Evolutionary conservation across 805 yeast species (phyloP).

Genomic region (Yarrowia alimentaria): DNA sequence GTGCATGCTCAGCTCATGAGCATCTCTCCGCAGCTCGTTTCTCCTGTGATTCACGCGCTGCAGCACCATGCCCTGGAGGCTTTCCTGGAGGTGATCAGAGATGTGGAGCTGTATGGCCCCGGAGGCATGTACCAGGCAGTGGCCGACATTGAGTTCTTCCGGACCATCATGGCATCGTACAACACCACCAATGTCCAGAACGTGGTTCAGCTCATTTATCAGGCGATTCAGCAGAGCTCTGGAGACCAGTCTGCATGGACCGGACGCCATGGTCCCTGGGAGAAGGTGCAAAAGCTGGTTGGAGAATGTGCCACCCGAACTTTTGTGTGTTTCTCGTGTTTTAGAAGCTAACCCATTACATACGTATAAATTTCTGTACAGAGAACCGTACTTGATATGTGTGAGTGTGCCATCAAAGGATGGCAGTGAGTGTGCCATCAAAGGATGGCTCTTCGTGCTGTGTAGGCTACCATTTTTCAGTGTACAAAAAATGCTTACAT

Average conservation of each 20-base stretch:
- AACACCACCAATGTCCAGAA: constrained; percentile 34
- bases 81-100: constrained; percentile 45
- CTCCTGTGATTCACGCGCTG: constrained; percentile 47
- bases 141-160: constrained; percentile 55
- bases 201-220: constrained; percentile 36
- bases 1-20: constrained; percentile 53
- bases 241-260: constrained; percentile 36
- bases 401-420: no score
- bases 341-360: constrained; percentile 7
- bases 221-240: constrained; percentile 36
- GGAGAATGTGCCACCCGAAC: constrained; percentile 20
- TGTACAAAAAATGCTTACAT: no score
- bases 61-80: constrained; percentile 44
- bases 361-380: no score
- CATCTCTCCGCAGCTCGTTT: constrained; percentile 49
- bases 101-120: constrained; percentile 47
- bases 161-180: constrained; percentile 39
- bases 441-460: no score
- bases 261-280: constrained; percentile 35
- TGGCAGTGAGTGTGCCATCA: no score
- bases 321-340: constrained; percentile 16
- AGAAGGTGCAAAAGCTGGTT: constrained; percentile 32
- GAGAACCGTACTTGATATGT: no score
- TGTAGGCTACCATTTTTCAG: no score
- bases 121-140: constrained; percentile 52